Evolutionary conservation across 352 stramenopile genomes (phyloP), one percentile per base, ranked within the genome.

Genomic region (Elongisporangium undulatum): DNA sequence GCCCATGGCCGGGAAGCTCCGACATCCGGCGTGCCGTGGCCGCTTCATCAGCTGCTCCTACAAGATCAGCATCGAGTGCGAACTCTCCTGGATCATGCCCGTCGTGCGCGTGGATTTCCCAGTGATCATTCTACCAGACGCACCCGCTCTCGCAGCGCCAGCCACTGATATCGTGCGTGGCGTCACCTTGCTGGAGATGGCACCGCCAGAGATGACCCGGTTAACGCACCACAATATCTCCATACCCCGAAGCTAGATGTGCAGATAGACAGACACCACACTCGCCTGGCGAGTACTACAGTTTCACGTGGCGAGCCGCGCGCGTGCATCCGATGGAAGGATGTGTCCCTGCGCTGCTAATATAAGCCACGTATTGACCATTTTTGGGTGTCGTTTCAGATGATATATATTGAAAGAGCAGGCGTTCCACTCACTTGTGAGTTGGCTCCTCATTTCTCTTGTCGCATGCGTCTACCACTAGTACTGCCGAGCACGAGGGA

Each of bases 1-100:
- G 16, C 68, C 72, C 2, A 69, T 85, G 41, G 71, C 79, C 4
- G 74, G 75, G 19, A 82, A 84, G 52, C 63, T 86, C 9, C 70
- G 79, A 39, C 87, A 80, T 60, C 83, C 83, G 0, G 82, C 69
- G 9, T 89, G 79, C 0, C 62, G 55, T 1, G 79, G 76, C 2
- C 69, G 67, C 15, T 88, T 90, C 61, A 54, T 92, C 24, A 76
- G 64, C 24, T 89, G 79, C 50, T 71, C 73, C 39, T 92, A 92
- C 54, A 68, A 65, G 4, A 81, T 92, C 53, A 61, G 66, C 16
- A 71, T 92, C 53, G 67, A 82, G 59, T 92, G 83, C 53, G 78
- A 87, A n/a, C 65, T 83, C 21, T 54, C 74, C 3, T 57, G 70
- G 16, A 29, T 75, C 21, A 62, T 66, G 8, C 29, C 49, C 15